These are phyloP conservation scores for Saccharomycopsis guyanensis DNA, from an alignment of 805 yeast genomes.

Conservation along the genomic window DNA sequence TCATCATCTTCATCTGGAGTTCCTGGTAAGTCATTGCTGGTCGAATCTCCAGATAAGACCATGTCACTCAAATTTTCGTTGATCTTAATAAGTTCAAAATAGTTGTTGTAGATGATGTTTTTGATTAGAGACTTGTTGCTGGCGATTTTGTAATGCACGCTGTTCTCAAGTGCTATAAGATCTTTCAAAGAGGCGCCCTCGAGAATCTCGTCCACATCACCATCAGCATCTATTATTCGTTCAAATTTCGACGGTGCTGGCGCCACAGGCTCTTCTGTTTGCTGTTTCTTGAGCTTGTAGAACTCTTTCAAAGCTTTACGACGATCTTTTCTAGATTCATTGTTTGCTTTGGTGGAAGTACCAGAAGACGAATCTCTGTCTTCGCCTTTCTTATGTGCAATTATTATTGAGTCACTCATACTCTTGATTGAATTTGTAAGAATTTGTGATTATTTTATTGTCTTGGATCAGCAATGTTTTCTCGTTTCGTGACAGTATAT, in stretches of 20 bases:
- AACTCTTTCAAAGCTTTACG: constrained; percentile 23
- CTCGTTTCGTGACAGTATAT: too few relatives aligned
- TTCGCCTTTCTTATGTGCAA: constrained; percentile 24
- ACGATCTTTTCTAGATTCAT: constrained; percentile 19
- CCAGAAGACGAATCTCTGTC: too few relatives aligned
- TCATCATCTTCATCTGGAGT: constrained; percentile 6
- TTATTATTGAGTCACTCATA: background rate
- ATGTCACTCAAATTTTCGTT: constrained; percentile 17
- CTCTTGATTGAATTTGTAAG: too few relatives aligned
- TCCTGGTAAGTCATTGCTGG: too few relatives aligned
- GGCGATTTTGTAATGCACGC: constrained; percentile 15
- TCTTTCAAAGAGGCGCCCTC: constrained; percentile 22
- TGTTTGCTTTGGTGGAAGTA: constrained; percentile 20
- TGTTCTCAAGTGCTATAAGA: constrained; percentile 17
- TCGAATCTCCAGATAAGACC: constrained; percentile 4
- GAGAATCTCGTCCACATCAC: constrained; percentile 16
- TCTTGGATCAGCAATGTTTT: background rate
- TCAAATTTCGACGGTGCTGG: constrained; percentile 19
- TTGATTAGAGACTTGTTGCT: constrained; percentile 19
- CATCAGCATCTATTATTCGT: constrained; percentile 27
- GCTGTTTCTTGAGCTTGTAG: constrained; percentile 25
- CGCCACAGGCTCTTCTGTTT: constrained; percentile 21
- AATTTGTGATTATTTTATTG: background rate
- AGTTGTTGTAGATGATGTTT: constrained; percentile 20
- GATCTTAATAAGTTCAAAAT: constrained; percentile 19